Evolutionary conservation across 495 filamentous ascomycete genomes (phyloP).

Genomic region (Trichoderma asperelloides): DNA sequence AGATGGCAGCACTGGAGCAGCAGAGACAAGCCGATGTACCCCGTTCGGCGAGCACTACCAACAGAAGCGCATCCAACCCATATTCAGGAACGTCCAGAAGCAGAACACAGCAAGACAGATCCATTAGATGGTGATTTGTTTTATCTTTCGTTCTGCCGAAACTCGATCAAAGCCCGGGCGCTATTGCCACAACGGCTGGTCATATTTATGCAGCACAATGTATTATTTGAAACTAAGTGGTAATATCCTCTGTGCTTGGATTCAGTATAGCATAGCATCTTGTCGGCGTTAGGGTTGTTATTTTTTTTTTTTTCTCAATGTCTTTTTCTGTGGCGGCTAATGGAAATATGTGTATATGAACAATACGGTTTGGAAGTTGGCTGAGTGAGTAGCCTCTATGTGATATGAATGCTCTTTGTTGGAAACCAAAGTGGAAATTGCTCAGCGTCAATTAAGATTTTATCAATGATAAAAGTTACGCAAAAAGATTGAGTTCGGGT

Average conservation of each 20-base stretch:
- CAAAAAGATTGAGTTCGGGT: neutral
- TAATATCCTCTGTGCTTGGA: neutral
- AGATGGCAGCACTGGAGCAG: constrained; percentile 44
- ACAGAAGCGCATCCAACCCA: neutral
- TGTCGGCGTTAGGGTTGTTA: neutral
- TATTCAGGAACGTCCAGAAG: neutral
- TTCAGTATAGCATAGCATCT: constrained; percentile 2
- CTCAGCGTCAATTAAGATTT: neutral
- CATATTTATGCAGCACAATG: neutral
- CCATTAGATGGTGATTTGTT: neutral
- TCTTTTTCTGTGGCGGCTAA: neutral
- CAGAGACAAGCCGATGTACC: constrained; percentile 15
- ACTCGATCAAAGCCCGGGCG: neutral
- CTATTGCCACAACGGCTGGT: neutral
- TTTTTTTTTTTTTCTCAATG: neutral
- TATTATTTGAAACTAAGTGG: neutral
- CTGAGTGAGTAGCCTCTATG: neutral
- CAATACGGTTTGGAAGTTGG: neutral
- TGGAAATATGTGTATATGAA: neutral
- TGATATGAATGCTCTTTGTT: neutral
- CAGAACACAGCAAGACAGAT: neutral
- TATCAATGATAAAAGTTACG: neutral
- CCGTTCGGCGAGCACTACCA: neutral
- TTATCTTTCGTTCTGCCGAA: neutral
- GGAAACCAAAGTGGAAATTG: neutral